Evolutionary conservation across 2,329 filamentous ascomycete species (phyloP).

Genomic region (Hypoxylon sp.): DNA sequence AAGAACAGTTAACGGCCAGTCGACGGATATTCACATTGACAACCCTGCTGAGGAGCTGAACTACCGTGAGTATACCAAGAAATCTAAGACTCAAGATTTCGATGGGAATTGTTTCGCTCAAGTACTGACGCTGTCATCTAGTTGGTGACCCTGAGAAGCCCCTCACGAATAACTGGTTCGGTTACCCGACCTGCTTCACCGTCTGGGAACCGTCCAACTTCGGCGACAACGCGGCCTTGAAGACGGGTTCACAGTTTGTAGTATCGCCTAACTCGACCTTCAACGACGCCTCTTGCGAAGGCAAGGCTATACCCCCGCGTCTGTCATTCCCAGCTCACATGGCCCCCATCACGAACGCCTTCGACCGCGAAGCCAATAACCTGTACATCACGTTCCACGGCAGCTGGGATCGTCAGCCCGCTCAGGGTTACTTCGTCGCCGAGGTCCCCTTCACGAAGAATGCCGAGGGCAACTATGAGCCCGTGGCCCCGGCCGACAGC

Average conservation of each 20-base stretch:
- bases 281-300: constrained; percentile 51
- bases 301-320: constrained; percentile 57
- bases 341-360: constrained; percentile 75
- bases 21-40: constrained; percentile 68
- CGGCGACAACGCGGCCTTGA: constrained; percentile 53
- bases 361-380: constrained; percentile 69
- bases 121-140: constrained; percentile 27
- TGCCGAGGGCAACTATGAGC: constrained; percentile 51
- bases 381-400: constrained; percentile 76
- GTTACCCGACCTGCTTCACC: constrained; percentile 68
- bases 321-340: constrained; percentile 71
- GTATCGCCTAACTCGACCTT: constrained; percentile 54
- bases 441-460: constrained; percentile 56
- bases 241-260: constrained; percentile 56
- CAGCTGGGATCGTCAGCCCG: constrained; percentile 63
- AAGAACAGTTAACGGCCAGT: constrained; percentile 60
- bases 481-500: constrained; percentile 54
- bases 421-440: constrained; percentile 57
- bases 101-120: background rate
- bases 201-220: constrained; percentile 61
- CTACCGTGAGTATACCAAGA: constrained; percentile 59
- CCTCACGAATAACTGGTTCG: constrained; percentile 67
- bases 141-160: constrained; percentile 68
- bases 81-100: background rate
- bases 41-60: constrained; percentile 78